Evolutionary conservation across 148 eudicot genomes (phyloP).

Genomic region (Bassia scoparia): DNA sequence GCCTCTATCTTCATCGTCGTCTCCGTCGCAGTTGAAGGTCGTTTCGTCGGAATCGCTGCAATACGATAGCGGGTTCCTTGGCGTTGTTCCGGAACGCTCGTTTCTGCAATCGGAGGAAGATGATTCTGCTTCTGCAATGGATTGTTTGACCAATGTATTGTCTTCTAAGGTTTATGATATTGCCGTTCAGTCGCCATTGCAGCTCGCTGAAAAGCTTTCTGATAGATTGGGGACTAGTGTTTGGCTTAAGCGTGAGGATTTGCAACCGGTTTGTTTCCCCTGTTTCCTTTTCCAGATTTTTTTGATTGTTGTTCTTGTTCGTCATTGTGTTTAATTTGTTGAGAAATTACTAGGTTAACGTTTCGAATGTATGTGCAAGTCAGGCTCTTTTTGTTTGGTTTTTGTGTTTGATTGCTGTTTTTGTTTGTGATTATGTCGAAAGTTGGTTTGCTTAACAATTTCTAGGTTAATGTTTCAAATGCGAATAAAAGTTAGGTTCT

Average conservation of each 20-base stretch:
- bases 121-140: constrained; percentile 41
- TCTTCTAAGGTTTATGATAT: constrained; percentile 71
- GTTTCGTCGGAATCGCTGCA: constrained; percentile 55
- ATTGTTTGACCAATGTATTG: constrained; percentile 56
- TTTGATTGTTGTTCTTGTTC: background rate
- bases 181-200: constrained; percentile 69
- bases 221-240: constrained; percentile 49
- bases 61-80: constrained; percentile 53
- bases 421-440: background rate
- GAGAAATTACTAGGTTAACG: background rate
- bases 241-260: constrained; percentile 80
- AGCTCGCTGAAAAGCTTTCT: constrained; percentile 61
- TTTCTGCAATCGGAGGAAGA: background rate
- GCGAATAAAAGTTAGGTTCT: too few species aligned
- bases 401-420: background rate
- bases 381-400: too few species aligned
- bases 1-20: background rate
- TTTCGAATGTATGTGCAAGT: background rate
- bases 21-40: constrained; percentile 14
- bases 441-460: too few species aligned
- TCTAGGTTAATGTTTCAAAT: too few species aligned
- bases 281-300: background rate
- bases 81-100: constrained; percentile 40
- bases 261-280: constrained; percentile 19
- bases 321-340: background rate